Conservation (phyloP, 805 yeast species). For the Ogataea nakhonphanomensis region DNA sequence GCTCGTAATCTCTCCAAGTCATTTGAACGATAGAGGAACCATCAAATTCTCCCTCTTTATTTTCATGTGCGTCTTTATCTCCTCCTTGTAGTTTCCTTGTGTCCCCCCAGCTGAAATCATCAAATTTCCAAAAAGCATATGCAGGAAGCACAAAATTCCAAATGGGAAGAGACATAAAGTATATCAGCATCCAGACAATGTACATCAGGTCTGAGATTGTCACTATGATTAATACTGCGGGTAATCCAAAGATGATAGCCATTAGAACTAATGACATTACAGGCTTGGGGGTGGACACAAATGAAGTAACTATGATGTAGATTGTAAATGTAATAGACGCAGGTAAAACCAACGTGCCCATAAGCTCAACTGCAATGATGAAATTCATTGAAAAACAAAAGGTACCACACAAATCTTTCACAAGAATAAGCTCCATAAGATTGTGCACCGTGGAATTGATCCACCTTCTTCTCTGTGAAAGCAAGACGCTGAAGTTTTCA, state of each 20-base stretch:
- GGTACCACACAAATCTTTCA: constrained; percentile 87
- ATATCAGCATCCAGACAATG: constrained; percentile 73
- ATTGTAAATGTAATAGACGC: constrained; percentile 81
- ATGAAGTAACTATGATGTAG: constrained; percentile 71
- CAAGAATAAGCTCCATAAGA: constrained; percentile 79
- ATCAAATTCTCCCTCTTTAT: constrained; percentile 78
- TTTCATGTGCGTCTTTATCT: constrained; percentile 67
- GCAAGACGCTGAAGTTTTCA: constrained; percentile 66
- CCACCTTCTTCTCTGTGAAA: constrained; percentile 96
- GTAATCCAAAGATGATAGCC: constrained; percentile 78
- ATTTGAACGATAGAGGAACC: constrained; percentile 87
- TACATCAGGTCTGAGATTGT: constrained; percentile 75
- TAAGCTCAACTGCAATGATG: constrained; percentile 74
- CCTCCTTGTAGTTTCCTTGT: constrained; percentile 77
- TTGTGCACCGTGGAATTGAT: constrained; percentile 93
- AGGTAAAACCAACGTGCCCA: constrained; percentile 87
- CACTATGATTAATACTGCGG: constrained; percentile 75
- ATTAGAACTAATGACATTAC: constrained; percentile 69
- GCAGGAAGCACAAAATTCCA: constrained; percentile 89
- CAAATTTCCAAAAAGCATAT: constrained; percentile 92
- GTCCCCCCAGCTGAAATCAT: constrained; percentile 96
- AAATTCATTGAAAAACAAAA: constrained; percentile 95
- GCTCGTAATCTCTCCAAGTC: constrained; percentile 92
- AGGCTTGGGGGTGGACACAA: constrained; percentile 73
- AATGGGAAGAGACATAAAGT: constrained; percentile 78